These are phyloP conservation scores for Aurinia saxatilis DNA, from an alignment of 345 rosid genomes.

Conservation along the genomic window DNA sequence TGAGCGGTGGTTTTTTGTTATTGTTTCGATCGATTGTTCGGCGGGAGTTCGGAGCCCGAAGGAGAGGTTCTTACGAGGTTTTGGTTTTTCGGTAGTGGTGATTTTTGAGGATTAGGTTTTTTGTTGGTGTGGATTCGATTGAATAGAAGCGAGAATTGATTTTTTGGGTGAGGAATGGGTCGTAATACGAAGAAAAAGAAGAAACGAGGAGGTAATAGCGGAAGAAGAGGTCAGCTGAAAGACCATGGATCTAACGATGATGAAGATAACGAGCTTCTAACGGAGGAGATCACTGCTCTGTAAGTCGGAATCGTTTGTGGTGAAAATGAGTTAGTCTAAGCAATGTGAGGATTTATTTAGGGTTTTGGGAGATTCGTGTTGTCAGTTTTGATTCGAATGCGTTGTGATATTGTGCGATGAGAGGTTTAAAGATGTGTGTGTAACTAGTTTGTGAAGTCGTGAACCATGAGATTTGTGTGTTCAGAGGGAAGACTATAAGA, in stretches of 20 bases:
- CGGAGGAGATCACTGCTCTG: constrained; percentile 96
- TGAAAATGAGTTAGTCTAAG: background rate
- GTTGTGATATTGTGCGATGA: too few species aligned
- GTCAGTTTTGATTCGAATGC: too few species aligned
- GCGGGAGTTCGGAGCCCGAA: too few species aligned
- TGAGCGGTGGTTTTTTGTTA: background rate
- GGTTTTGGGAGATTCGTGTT: background rate
- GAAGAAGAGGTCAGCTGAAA: constrained; percentile 58
- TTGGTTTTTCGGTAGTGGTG: background rate
- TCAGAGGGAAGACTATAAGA: too few species aligned
- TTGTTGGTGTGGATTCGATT: background rate
- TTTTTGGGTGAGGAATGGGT: constrained; percentile 39
- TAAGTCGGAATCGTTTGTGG: constrained; percentile 26
- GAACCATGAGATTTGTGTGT: background rate
- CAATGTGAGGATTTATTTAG: background rate
- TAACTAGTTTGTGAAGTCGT: background rate
- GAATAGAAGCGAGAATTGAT: background rate
- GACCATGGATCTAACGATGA: constrained; percentile 47
- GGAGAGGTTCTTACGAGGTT: too few species aligned
- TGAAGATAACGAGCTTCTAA: constrained; percentile 69
- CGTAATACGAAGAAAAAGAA: constrained; percentile 70
- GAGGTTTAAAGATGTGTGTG: too few species aligned
- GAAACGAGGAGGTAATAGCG: constrained; percentile 53
- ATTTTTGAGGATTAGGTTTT: background rate
- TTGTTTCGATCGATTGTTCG: too few species aligned